A percentile compares a stretch with the other conserved stretches of the same genome.
phyloP scores from a whole-genome alignment of 352 stramenopile genomes.

The Globisporangium ultimum region DNA sequence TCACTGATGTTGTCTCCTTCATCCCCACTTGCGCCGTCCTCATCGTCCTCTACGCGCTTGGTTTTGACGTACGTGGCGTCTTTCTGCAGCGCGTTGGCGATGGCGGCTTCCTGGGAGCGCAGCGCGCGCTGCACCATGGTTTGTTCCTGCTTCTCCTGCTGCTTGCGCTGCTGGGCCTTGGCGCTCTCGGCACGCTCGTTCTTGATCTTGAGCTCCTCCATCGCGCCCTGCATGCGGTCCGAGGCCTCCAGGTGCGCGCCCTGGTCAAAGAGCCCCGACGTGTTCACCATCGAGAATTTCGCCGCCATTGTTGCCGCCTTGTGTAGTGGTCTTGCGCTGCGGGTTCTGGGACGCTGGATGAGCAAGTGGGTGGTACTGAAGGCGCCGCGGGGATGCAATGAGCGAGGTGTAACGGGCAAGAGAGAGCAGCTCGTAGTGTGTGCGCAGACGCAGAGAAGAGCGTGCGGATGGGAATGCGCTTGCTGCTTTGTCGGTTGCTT shows the following conservation, averaged over 20 bases:
- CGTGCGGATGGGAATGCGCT: too few species aligned
- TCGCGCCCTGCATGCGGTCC: constrained; percentile 68
- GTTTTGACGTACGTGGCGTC: constrained; percentile 22
- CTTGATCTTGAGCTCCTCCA: constrained; percentile 70
- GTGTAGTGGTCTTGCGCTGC: too few species aligned
- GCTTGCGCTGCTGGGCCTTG: constrained; percentile 18
- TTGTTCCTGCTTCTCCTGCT: constrained; percentile 28
- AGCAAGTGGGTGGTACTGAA: too few species aligned
- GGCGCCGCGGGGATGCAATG: too few species aligned
- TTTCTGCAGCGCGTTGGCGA: constrained; percentile 21
- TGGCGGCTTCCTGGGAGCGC: constrained; percentile 25
- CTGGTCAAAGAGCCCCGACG: constrained; percentile 66
- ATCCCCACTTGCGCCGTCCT: constrained; percentile 12
- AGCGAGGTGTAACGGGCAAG: too few species aligned
- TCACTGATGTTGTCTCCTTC: constrained; percentile 23
- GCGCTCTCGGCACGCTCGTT: constrained; percentile 26
- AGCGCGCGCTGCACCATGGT: constrained; percentile 17
- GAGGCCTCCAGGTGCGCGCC: constrained; percentile 65
- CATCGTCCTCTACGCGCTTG: constrained; percentile 8
- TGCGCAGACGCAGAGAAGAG: too few species aligned
- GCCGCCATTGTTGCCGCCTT: constrained; percentile 49
- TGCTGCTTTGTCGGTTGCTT: too few species aligned
- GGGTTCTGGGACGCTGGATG: too few species aligned
- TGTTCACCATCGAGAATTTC: constrained; percentile 82
- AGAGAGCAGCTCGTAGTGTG: too few species aligned